These are phyloP conservation scores for Rhizomucor miehei DNA, from an alignment of 371 early-diverging fungal species.

Conservation along the genomic window DNA sequence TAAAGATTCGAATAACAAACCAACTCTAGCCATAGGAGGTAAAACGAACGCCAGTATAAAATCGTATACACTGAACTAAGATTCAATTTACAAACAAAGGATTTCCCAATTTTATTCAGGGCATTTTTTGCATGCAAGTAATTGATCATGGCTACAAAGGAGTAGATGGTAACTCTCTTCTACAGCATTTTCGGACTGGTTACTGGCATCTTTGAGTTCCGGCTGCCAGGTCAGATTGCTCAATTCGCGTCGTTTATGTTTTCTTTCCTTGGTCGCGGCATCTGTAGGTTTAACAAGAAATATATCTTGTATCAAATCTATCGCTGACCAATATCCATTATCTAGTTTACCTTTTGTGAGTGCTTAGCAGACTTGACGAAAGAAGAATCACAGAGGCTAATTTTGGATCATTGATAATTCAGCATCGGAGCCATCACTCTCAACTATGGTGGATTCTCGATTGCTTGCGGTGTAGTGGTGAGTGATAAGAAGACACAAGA, in stretches of 20 bases:
- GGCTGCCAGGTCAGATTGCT: slow-evolving; percentile 10
- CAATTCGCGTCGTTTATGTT: slow-evolving; percentile 20
- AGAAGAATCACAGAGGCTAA: not conserved
- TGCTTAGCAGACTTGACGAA: not conserved
- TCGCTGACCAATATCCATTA: not conserved
- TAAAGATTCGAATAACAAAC: not conserved
- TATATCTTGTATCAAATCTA: not conserved
- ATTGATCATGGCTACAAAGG: not conserved
- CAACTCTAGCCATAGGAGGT: not conserved
- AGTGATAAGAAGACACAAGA: not conserved
- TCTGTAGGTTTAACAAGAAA: slow-evolving; percentile 7
- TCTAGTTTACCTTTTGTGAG: slow-evolving; percentile 18
- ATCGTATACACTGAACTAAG: not conserved
- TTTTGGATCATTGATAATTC: not conserved
- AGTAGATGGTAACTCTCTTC: not conserved
- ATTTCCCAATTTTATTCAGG: slow-evolving; percentile 19
- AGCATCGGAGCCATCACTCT: slow-evolving; percentile 16
- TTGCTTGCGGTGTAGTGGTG: slow-evolving; percentile 17
- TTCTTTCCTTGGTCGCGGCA: slow-evolving; percentile 15
- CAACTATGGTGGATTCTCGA: slow-evolving; percentile 10
- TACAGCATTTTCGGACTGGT: slow-evolving; percentile 14
- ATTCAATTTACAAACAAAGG: not conserved
- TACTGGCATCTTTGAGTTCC: slow-evolving; percentile 16
- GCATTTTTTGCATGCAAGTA: slow-evolving; percentile 16
- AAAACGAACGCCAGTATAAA: slow-evolving; percentile 1